Percentiles rank a stretch among this genome's conserved stretches.
phyloP scores from a whole-genome alignment of 2,329 filamentous ascomycete species.

The Xylariomycetidae sp. region DNA sequence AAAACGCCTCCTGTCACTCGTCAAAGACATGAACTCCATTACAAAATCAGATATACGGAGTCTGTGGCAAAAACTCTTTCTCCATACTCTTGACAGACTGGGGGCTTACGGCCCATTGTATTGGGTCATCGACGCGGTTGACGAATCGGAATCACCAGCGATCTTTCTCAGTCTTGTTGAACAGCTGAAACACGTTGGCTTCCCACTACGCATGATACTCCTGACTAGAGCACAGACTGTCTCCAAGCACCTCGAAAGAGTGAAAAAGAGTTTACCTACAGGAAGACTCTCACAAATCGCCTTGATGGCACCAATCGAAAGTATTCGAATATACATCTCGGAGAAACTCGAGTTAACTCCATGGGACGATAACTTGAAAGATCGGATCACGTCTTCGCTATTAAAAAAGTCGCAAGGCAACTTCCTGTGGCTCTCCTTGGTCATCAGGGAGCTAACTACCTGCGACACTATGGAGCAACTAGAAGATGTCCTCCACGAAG shows the following conservation, averaged over 20 bases:
- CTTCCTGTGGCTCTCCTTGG: conserved; percentile 1
- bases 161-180: neutral
- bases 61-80: neutral
- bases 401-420: neutral
- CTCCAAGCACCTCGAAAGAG: neutral
- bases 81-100: neutral
- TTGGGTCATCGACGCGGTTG: neutral
- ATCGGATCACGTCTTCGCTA: neutral
- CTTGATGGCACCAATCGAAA: neutral
- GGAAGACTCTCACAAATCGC: neutral
- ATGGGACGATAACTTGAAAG: neutral
- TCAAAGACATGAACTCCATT: neutral
- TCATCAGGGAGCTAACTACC: neutral
- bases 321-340: neutral
- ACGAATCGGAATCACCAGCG: neutral
- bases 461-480: neutral
- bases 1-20: neutral
- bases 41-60: neutral
- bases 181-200: neutral
- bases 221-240: neutral
- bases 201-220: neutral
- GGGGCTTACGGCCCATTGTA: neutral
- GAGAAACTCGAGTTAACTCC: neutral
- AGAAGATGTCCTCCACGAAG: neutral
- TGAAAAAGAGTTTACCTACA: neutral